Evolutionary conservation across 2,329 filamentous ascomycete species (phyloP), one percentile per base, ranked within the genome.

Genomic region (Massarina eburnea): DNA sequence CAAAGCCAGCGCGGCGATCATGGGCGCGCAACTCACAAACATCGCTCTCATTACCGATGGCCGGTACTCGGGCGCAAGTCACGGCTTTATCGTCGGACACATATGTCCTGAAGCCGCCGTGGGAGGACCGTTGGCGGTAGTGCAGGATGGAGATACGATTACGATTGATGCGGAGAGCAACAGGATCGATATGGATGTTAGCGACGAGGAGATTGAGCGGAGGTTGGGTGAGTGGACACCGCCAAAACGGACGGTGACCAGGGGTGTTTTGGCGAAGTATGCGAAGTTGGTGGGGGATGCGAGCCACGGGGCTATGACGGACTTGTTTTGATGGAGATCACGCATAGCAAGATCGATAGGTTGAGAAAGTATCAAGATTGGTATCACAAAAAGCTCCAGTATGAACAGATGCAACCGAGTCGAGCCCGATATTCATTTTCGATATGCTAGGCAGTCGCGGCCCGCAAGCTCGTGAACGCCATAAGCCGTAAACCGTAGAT

Each of bases 1-100:
- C 59, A 88, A 88, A 68, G 84, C 85, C 39, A 82, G 78, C 39
- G 83, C 83, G 10, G 84, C 84, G 22, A 85, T 89, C 65, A 89
- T 89, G 85, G 85, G 85, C 15, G 83, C 83, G 17, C 85, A 85
- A 14, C 78, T 88, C 9, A 80, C 88, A 60, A 85, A 89, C 57
- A 84, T 89, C 12, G 86, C 86, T 1, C 80, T 90, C 37, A 78
- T 90, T 49, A 89, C 86, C 2, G 86, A 91, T 59, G 84, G 84
- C 0, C 82, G 88, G 30, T 91, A 90, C 77, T 87, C 83, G 8
- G 90, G 90, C 46, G 90, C 88, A 41, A 87, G 82, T 51, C 89
- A 94, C 79, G 89, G 89, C 30, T 94, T 94, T 80, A 76, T 94
- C 57, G 92, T 94, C 61, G 89, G 89, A 1, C 89, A 94, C 72